Percentiles rank a stretch among this genome's conserved stretches.
These are phyloP conservation scores for Excoecaria cochinchinensis DNA, from an alignment of 345 rosid genomes.

Conservation along the genomic window DNA sequence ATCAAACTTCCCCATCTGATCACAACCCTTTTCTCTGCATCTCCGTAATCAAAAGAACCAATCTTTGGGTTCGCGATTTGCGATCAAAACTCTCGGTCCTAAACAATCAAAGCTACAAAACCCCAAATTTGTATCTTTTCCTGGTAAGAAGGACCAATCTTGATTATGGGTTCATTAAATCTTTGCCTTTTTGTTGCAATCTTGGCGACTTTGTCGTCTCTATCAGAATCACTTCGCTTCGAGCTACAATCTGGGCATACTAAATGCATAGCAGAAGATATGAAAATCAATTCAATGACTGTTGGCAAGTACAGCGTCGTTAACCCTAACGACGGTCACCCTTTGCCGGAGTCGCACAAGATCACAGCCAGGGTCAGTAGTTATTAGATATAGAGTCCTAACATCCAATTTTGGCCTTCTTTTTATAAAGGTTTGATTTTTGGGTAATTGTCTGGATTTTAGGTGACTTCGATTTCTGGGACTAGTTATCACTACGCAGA, in stretches of 20 bases:
- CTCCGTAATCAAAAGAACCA: background rate
- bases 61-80: background rate
- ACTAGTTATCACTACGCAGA: conserved; percentile 66
- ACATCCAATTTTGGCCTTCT: background rate
- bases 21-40: background rate
- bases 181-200: background rate
- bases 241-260: conserved; percentile 75
- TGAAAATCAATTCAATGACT: conserved; percentile 75
- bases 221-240: conserved; percentile 61
- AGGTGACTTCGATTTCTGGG: conserved; percentile 87
- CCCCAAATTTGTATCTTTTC: background rate
- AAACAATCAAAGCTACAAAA: background rate
- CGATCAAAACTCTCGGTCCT: background rate
- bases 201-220: conserved; percentile 26
- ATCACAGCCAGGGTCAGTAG: conserved; percentile 61
- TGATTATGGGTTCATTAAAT: background rate
- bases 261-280: conserved; percentile 88
- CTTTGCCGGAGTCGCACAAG: conserved; percentile 71
- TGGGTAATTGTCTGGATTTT: background rate
- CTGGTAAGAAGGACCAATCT: background rate
- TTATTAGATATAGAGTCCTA: background rate
- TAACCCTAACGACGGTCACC: conserved; percentile 61
- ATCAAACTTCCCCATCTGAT: background rate
- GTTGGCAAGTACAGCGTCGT: conserved; percentile 84
- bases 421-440: background rate